Percentiles rank a stretch among this genome's conserved stretches.
Evolutionary conservation across 331 rosid species (phyloP).

Genomic region (Rosa hybrid): DNA sequence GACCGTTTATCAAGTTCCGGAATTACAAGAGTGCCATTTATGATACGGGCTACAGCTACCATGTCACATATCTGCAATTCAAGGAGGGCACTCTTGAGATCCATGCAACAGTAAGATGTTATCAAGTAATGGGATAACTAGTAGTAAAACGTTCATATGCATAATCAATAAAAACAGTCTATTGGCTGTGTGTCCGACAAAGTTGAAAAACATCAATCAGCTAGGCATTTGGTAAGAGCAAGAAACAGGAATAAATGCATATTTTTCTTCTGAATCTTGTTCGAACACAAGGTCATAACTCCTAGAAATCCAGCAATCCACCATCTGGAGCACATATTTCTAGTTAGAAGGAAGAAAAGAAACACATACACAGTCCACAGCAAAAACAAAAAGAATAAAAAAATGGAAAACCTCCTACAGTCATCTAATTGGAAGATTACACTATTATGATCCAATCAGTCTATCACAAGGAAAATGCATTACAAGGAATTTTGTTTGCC

Average conservation of each 20-base stretch:
- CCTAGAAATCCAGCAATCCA: not conserved
- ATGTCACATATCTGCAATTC: constrained; percentile 88
- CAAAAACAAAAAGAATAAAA: not conserved
- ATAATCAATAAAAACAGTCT: not conserved
- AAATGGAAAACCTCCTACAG: not conserved
- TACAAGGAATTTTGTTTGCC: not conserved
- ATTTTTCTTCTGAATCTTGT: too few relatives aligned
- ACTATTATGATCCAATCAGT: not conserved
- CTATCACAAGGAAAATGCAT: constrained; percentile 10
- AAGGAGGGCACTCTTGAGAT: constrained; percentile 31
- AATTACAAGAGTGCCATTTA: constrained; percentile 90
- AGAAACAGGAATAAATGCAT: too few relatives aligned
- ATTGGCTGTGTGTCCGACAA: not conserved
- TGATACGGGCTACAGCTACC: constrained; percentile 94
- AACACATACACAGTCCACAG: not conserved
- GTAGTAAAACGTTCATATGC: not conserved
- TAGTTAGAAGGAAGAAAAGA: not conserved
- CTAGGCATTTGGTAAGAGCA: too few relatives aligned
- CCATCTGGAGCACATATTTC: not conserved
- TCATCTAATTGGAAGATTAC: not conserved
- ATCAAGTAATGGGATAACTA: not conserved
- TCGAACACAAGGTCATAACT: too few relatives aligned
- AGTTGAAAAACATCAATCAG: not conserved
- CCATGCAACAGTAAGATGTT: not conserved
- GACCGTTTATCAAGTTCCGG: constrained; percentile 93